Conservation (phyloP, 1,284 basidiomycete species). For the Porogramme epimiltina region DNA sequence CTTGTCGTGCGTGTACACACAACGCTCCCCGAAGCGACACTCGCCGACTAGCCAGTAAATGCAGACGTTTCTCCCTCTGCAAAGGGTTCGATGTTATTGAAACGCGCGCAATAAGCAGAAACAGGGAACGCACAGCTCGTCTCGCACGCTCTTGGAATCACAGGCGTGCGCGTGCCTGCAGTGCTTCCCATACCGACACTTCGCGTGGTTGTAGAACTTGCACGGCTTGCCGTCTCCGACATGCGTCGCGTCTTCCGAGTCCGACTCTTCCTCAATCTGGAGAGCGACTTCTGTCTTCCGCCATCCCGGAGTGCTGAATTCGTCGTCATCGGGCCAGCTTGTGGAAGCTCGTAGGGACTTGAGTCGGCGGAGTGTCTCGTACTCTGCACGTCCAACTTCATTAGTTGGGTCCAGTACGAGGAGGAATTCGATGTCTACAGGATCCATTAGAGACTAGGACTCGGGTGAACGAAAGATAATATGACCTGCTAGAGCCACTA, state of each 20-base stretch:
- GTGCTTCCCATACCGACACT: neutral
- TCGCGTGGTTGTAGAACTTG: neutral
- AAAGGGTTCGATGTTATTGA: neutral
- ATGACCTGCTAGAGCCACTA: neutral
- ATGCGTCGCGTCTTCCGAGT: neutral
- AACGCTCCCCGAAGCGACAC: conserved; percentile 35
- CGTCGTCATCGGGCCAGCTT: too few species aligned
- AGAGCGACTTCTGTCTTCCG: too few species aligned
- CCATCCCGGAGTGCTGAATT: too few species aligned
- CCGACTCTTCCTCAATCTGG: neutral
- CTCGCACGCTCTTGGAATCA: neutral
- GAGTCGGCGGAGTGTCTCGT: neutral
- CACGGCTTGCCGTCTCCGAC: neutral
- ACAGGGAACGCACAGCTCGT: neutral
- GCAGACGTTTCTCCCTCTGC: conserved; percentile 6
- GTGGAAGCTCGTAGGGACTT: too few species aligned
- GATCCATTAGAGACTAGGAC: neutral
- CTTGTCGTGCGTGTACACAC: conserved; percentile 40
- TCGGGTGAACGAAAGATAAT: neutral
- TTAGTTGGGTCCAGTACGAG: neutral
- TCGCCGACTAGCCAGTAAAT: conserved; percentile 30
- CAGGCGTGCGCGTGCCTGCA: neutral
- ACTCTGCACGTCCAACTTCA: neutral
- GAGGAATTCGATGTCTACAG: neutral
- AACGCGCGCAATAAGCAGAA: neutral